A percentile compares a stretch with the other conserved stretches of the same genome.
phyloP scores from a whole-genome alignment of 305 asterid genomes.

The Andrographis paniculata region DNA sequence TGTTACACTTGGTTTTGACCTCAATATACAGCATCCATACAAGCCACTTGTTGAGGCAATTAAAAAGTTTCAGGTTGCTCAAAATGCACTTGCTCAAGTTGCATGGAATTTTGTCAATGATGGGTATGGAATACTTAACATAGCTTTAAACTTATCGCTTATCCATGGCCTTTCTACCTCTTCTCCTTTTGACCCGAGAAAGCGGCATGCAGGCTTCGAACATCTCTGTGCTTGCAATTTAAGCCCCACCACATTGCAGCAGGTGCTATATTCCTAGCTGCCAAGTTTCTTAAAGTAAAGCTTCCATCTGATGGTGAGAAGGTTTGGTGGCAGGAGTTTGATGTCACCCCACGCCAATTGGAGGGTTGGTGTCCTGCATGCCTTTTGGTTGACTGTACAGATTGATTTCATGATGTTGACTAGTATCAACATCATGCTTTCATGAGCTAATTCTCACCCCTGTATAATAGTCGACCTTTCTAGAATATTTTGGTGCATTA shows the following conservation, averaged over 20 bases:
- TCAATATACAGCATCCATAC: slow-evolving; percentile 87
- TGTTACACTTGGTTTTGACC: slow-evolving; percentile 86
- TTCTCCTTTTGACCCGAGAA: slow-evolving; percentile 74
- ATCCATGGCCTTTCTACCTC: slow-evolving; percentile 42
- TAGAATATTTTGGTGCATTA: background rate
- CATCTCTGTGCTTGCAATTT: slow-evolving; percentile 96
- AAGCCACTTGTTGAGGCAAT: slow-evolving; percentile 99
- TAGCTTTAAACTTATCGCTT: slow-evolving; percentile 28
- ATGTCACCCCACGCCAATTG: slow-evolving; percentile 98
- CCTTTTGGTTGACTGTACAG: slow-evolving; percentile 21
- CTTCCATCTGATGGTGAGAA: slow-evolving; percentile 95
- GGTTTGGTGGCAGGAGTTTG: slow-evolving; percentile 99
- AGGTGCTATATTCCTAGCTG: slow-evolving; percentile 99
- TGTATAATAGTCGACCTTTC: background rate
- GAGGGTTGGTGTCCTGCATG: slow-evolving; percentile 80
- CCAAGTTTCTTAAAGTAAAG: slow-evolving; percentile 98
- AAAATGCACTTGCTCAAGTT: slow-evolving; percentile 95
- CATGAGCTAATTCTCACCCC: background rate
- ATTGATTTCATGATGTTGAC: background rate
- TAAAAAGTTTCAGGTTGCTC: slow-evolving; percentile 93
- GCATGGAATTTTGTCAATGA: slow-evolving; percentile 99
- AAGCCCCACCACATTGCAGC: slow-evolving; percentile 99
- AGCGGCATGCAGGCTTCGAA: slow-evolving; percentile 97
- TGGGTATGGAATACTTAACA: slow-evolving; percentile 64
- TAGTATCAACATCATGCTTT: background rate